Base-by-base conservation (phyloP, 2,329 filamentous ascomycete genomes). In the Colletotrichum orbiculare region DNA sequence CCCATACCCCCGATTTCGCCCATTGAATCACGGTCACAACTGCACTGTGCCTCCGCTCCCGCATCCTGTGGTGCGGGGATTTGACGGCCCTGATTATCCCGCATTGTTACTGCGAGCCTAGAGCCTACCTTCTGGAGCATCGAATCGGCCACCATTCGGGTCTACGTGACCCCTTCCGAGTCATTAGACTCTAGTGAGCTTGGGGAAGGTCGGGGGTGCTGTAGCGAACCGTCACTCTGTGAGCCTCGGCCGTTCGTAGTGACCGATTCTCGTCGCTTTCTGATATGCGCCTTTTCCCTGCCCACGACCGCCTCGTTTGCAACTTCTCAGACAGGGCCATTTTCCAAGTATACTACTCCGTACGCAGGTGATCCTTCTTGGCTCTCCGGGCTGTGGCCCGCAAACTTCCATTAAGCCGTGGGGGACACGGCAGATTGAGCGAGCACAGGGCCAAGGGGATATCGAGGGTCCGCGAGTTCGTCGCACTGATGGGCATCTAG, bases 1-100 rank as follows among this genome's bases (percentile, higher is more conserved):
- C 48, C 59, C 50, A 35, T 65, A 43, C 42, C 38, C 60, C 64
- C 53, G 37, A 43, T 54, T 66, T 48, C 25, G 54, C 43, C 46
- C 50, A 38, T 57, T 58, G 33, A 62, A 65, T 56, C 46, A 47
- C 55, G 37, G 15, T 15, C 43, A 17, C 37, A 15, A 12, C 54
- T 64, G 60, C 60, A 59, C 48, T 64, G 60, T 60, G 60, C 64
- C 64, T 66, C 64, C 54, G 54, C 60, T 66, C 64, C 64, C 54
- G 64, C 60, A 41, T 64, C 48, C 54, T 64, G 34, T 53, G 53
- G 48, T 66, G 64, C 60, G 64, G 64, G 60, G 64, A 64, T 66
- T 64, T 47, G 64, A 55, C 64, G 64, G 60, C 60, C 60, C 64
- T 66, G 64, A 55, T 66, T 60, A 43, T 60, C 60, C 64, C 54